A percentile compares a stretch with the other conserved stretches of the same genome.
These are phyloP conservation scores for Rosa chinensis DNA, from an alignment of 306 rosid species.

Conservation along the genomic window DNA sequence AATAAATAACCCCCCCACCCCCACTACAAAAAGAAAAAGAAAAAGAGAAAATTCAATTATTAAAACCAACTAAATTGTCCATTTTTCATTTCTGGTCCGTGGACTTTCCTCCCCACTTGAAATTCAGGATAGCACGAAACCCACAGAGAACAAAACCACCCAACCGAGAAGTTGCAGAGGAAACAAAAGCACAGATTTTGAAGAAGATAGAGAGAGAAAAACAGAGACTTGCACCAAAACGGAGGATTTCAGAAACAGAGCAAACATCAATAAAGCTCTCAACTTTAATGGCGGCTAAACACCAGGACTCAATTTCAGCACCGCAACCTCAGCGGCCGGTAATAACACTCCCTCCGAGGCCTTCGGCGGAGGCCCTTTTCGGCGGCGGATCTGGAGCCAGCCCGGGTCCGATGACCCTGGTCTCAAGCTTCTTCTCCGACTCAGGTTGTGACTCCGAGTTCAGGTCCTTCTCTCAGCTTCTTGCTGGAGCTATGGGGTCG, in stretches of 20 bases:
- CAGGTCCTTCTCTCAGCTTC: slow-evolving; percentile 89
- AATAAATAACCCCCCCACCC: neutral
- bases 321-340: slow-evolving; percentile 51
- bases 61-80: slow-evolving; percentile 3
- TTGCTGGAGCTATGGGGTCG: slow-evolving; percentile 97
- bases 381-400: slow-evolving; percentile 60
- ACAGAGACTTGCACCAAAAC: neutral
- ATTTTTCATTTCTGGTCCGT: slow-evolving; percentile 29
- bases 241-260: neutral
- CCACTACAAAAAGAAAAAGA: neutral
- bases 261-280: neutral
- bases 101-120: slow-evolving; percentile 42
- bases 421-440: slow-evolving; percentile 78
- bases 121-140: slow-evolving; percentile 43
- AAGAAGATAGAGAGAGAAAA: neutral
- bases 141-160: slow-evolving; percentile 12
- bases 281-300: slow-evolving; percentile 51
- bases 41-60: neutral
- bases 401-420: slow-evolving; percentile 98
- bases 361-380: slow-evolving; percentile 78
- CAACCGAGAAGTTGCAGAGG: slow-evolving; percentile 6
- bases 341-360: slow-evolving; percentile 82
- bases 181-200: neutral
- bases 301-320: slow-evolving; percentile 45
- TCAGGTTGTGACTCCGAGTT: slow-evolving; percentile 46